Evolutionary conservation across 2,329 filamentous ascomycete species (phyloP).

Genomic region (Cercospora zeae-maydis): DNA sequence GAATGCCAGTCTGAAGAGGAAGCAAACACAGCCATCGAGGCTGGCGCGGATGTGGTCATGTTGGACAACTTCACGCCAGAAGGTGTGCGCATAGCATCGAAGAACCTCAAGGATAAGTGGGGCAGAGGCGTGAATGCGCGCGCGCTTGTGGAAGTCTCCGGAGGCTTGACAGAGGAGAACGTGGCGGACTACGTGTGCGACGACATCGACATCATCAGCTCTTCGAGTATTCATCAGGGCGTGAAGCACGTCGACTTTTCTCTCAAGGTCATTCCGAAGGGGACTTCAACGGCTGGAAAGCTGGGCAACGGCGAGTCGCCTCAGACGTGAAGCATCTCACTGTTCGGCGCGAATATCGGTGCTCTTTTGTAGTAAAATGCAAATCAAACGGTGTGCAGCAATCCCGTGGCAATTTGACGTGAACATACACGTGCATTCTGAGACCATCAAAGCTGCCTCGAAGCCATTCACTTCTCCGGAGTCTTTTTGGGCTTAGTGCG

Average conservation of each 20-base stretch:
- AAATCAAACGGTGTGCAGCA: not conserved
- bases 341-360: not conserved
- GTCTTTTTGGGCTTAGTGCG: not conserved
- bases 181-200: slow-evolving; percentile 71
- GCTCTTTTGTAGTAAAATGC: not conserved
- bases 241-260: slow-evolving; percentile 94
- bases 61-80: slow-evolving; percentile 88
- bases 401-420: too few relatives aligned
- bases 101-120: slow-evolving; percentile 75
- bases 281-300: slow-evolving; percentile 22
- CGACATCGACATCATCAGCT: slow-evolving; percentile 94
- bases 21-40: slow-evolving; percentile 84
- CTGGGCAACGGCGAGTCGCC: slow-evolving; percentile 25
- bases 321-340: slow-evolving; percentile 16
- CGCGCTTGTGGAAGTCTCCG: slow-evolving; percentile 83
- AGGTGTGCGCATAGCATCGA: slow-evolving; percentile 70
- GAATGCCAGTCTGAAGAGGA: slow-evolving; percentile 86
- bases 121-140: slow-evolving; percentile 57
- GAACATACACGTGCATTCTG: not conserved
- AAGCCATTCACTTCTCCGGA: not conserved
- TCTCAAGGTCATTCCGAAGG: slow-evolving; percentile 69
- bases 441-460: not conserved
- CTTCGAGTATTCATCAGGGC: slow-evolving; percentile 94
- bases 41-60: slow-evolving; percentile 95
- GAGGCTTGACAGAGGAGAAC: slow-evolving; percentile 81